A percentile compares a stretch with the other conserved stretches of the same genome.
Evolutionary conservation across 1,284 basidiomycete species (phyloP).

Genomic region (Cutaneotrichosporon sp.): DNA sequence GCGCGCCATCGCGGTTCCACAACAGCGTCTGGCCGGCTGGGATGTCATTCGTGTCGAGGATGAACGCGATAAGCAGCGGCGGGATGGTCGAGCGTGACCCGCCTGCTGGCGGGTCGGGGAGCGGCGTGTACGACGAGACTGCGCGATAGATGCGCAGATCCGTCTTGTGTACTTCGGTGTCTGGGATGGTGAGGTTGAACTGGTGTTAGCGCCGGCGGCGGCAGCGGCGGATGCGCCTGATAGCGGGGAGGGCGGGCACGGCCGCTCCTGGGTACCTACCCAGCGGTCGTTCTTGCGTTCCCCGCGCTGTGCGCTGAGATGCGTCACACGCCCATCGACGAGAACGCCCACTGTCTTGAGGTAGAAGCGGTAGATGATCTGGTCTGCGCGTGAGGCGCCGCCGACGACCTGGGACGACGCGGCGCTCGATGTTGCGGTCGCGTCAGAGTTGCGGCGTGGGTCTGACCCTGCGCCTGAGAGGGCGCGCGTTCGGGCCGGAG

Average conservation of each 20-base stretch:
- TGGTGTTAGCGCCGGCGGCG: slow-evolving; percentile 22
- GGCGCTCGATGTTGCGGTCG: slow-evolving; percentile 25
- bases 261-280: slow-evolving; percentile 34
- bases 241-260: background rate
- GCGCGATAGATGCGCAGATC: slow-evolving; percentile 47
- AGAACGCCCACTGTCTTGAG: slow-evolving; percentile 52
- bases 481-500: slow-evolving; percentile 7
- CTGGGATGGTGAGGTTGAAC: slow-evolving; percentile 51
- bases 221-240: background rate
- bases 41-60: slow-evolving; percentile 50
- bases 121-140: slow-evolving; percentile 35
- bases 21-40: slow-evolving; percentile 44
- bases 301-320: slow-evolving; percentile 30
- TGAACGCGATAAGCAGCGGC: slow-evolving; percentile 51
- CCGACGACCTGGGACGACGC: slow-evolving; percentile 27
- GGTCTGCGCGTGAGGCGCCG: slow-evolving; percentile 38
- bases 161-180: slow-evolving; percentile 46
- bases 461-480: slow-evolving; percentile 1
- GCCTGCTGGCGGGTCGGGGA: slow-evolving; percentile 9
- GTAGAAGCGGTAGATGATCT: slow-evolving; percentile 51
- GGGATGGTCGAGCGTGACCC: slow-evolving; percentile 36
- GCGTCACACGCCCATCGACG: slow-evolving; percentile 48
- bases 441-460: background rate
- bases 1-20: slow-evolving; percentile 39
- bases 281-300: slow-evolving; percentile 51